phyloP scores from a whole-genome alignment of 768 basidiomycete species.

The Pleurotus pulmonarius region DNA sequence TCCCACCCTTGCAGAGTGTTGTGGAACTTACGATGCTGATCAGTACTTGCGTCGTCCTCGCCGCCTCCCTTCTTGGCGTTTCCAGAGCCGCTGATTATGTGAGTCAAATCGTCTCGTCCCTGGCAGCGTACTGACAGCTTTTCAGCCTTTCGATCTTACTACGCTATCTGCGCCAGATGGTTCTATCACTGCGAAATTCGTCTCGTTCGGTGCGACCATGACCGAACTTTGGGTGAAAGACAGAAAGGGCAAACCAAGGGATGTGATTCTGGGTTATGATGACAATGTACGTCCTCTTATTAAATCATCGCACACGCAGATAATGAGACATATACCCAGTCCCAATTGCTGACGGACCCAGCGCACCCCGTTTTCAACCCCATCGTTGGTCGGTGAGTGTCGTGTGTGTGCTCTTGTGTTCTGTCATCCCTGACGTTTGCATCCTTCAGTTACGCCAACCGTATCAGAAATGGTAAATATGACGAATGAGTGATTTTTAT shows the following conservation, averaged over 20 bases:
- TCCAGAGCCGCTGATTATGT: no score
- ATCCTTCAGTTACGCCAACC: slow-evolving; percentile 43
- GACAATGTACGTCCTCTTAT: slow-evolving; percentile 35
- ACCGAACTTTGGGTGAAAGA: slow-evolving; percentile 56
- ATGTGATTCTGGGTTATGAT: slow-evolving; percentile 58
- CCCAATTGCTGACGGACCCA: slow-evolving; percentile 37
- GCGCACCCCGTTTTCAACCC: slow-evolving; percentile 44
- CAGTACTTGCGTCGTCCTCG: no score
- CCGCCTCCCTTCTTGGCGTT: no score
- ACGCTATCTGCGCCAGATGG: slow-evolving; percentile 48
- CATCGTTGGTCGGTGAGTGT: slow-evolving; percentile 30
- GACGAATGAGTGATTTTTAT: not conserved
- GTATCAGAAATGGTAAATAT: slow-evolving; percentile 42
- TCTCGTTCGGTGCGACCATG: slow-evolving; percentile 52
- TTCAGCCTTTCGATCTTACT: slow-evolving; percentile 45
- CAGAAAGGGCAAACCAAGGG: slow-evolving; percentile 39
- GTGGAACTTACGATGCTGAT: no score
- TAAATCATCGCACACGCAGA: not conserved
- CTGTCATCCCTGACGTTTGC: not conserved
- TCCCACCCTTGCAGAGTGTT: no score
- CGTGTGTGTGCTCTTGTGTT: not conserved
- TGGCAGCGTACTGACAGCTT: not conserved
- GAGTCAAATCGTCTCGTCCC: no score
- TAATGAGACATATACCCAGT: slow-evolving; percentile 19
- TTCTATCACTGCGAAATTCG: slow-evolving; percentile 55